Conservation (phyloP, 1,284 basidiomycete genomes). For the Sphaerobolus stellatus region DNA sequence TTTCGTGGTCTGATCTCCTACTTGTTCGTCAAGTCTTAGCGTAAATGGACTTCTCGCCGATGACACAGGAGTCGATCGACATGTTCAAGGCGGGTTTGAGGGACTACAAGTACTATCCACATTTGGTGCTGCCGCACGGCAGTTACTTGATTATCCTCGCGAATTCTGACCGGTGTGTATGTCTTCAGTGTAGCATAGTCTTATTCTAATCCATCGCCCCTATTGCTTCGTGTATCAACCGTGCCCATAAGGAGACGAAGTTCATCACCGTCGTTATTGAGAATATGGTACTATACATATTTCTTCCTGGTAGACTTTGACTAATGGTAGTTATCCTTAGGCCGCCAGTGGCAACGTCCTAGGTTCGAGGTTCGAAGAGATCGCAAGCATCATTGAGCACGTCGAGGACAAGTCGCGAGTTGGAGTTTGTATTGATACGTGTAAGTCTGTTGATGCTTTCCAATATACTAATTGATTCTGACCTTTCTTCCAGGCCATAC, state of each 20-base stretch:
- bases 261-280: conserved; percentile 73
- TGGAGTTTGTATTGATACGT: conserved; percentile 85
- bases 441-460: conserved; percentile 34
- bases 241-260: conserved; percentile 68
- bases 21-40: conserved; percentile 83
- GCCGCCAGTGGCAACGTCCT: conserved; percentile 81
- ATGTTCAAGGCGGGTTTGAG: conserved; percentile 59
- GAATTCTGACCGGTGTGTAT: conserved; percentile 69
- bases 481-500: conserved; percentile 67
- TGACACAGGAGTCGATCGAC: conserved; percentile 49
- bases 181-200: background rate
- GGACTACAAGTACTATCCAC: conserved; percentile 56
- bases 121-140: conserved; percentile 75
- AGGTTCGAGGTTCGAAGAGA: conserved; percentile 68
- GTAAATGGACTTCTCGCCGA: conserved; percentile 73
- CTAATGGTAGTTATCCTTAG: too few species aligned
- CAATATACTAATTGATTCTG: background rate
- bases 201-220: conserved; percentile 56
- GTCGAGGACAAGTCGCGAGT: conserved; percentile 76
- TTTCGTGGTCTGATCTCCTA: background rate
- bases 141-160: conserved; percentile 86
- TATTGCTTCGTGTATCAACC: conserved; percentile 78
- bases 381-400: conserved; percentile 67
- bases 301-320: background rate
- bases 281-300: conserved; percentile 74